Percentiles rank a stretch among this genome's conserved stretches.
Conservation (phyloP, 2,329 filamentous ascomycete species). For the Nannizziopsis barbatae region DNA sequence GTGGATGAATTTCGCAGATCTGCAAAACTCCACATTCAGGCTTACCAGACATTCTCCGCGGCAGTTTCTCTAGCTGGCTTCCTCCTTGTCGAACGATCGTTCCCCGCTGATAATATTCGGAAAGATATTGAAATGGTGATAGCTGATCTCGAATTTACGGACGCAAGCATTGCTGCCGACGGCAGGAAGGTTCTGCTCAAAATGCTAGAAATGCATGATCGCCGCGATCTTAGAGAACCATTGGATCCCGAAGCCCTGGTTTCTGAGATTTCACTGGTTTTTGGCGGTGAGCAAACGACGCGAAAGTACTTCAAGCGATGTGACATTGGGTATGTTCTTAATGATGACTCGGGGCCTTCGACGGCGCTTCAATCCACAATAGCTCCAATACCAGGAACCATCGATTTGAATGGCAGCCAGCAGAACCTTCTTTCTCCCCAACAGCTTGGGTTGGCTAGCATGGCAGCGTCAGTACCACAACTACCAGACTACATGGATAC, state of each 20-base stretch:
- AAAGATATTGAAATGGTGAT: conserved; percentile 22
- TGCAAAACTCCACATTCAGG: conserved; percentile 20
- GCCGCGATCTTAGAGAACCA: conserved; percentile 15
- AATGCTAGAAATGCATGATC: conserved; percentile 21
- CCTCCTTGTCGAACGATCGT: conserved; percentile 21
- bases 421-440: not conserved
- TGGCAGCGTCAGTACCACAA: not conserved
- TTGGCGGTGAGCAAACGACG: conserved; percentile 21
- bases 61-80: conserved; percentile 21
- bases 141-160: conserved; percentile 17
- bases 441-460: not conserved
- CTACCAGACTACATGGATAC: conserved; percentile 1
- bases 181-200: conserved; percentile 20
- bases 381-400: not conserved
- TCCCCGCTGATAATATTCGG: conserved; percentile 19
- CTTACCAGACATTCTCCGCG: conserved; percentile 22
- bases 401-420: not conserved
- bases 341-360: conserved; percentile 9
- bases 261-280: conserved; percentile 19
- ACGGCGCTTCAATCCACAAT: not conserved
- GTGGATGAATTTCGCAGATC: conserved; percentile 17
- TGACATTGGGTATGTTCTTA: conserved; percentile 16
- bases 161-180: conserved; percentile 16
- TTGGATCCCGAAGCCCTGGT: conserved; percentile 18
- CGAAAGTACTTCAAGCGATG: conserved; percentile 21